Base-by-base conservation (phyloP, 164 flowering plant genomes). In the Echeveria elegans region DNA sequence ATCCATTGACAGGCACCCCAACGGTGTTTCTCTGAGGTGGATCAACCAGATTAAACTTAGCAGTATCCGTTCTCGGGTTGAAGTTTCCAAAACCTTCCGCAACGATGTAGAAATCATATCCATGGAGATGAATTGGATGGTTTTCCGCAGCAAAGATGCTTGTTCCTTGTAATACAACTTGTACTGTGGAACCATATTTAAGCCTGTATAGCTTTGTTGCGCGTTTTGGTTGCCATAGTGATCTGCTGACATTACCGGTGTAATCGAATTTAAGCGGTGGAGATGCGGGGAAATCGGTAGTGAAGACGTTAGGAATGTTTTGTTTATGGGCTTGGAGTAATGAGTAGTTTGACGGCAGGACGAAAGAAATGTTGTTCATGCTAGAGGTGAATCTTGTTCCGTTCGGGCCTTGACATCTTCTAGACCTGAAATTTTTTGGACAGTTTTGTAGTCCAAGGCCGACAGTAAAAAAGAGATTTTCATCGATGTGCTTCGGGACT, bases 341-440 rank as follows among this genome's bases (percentile, higher is more conserved):
- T 14, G 65, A 32, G 26, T n/a, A 31, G 41, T 21, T 62, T 32
- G 65, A 37, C 19, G 37, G 65, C 0, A 61, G 40, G 3, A 62
- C 65, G 16, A 62, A 90, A 0, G 98, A 90, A 7, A 76, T 77
- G 45, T 92, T 92, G 87, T 92, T 92, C 88, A 92, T 85, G 76
- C 96, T 87, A 31, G 96, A 85, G 0, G 94, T 72, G 74, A 92
- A 87, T 1, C 98, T 83, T 12, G 96, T 90, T 5, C 91, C 91
- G 56, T 87, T 90, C 1, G 86, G 85, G 2, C 85, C 87, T 66
- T 77, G 83, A 43, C 82, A 84, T 32, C 63, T 65, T n/a, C 66
- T 72, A 6, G 78, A 0, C 2, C 37, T 60, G 58, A 75, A 68
- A 18, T 80, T 72, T 3, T 41, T 66, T 0, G 91, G 88, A 71